Conservation (phyloP, 108 stramenopile species). For the Discostella pseudostelligera region DNA sequence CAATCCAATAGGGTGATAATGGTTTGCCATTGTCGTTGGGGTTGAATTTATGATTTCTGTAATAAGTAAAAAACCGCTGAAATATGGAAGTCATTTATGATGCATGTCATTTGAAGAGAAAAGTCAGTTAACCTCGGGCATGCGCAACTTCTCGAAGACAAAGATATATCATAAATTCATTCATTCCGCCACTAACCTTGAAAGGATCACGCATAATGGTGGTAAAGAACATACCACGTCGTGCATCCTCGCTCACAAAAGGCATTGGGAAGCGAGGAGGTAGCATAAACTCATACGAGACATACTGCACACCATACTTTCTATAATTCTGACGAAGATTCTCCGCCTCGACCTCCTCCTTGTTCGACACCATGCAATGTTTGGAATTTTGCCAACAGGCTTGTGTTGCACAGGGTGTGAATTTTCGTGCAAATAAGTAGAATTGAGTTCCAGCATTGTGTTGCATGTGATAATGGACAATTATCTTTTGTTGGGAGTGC, state of each 20-base stretch:
- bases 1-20: constrained; percentile 27
- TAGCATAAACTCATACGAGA: constrained; percentile 42
- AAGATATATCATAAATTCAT: too few relatives aligned
- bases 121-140: too few relatives aligned
- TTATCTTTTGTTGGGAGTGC: constrained; percentile 19
- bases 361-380: constrained; percentile 43
- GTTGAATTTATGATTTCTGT: not conserved
- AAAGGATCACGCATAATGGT: constrained; percentile 45
- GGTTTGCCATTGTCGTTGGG: not conserved
- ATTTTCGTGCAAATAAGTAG: constrained; percentile 5
- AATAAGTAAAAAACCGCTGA: constrained; percentile 20
- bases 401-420: constrained; percentile 36
- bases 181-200: constrained; percentile 1
- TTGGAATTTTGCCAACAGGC: constrained; percentile 34
- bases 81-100: too few relatives aligned
- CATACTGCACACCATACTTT: constrained; percentile 40
- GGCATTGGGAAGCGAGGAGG: constrained; percentile 40
- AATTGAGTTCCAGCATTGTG: constrained; percentile 46
- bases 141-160: too few relatives aligned
- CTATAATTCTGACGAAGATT: constrained; percentile 36
- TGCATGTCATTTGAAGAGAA: too few relatives aligned
- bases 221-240: constrained; percentile 39
- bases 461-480: constrained; percentile 46
- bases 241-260: constrained; percentile 31
- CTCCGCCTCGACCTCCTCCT: constrained; percentile 38